These are phyloP conservation scores for Diversispora eburnea DNA, from an alignment of 192 early-diverging fungal genomes.

Conservation along the genomic window DNA sequence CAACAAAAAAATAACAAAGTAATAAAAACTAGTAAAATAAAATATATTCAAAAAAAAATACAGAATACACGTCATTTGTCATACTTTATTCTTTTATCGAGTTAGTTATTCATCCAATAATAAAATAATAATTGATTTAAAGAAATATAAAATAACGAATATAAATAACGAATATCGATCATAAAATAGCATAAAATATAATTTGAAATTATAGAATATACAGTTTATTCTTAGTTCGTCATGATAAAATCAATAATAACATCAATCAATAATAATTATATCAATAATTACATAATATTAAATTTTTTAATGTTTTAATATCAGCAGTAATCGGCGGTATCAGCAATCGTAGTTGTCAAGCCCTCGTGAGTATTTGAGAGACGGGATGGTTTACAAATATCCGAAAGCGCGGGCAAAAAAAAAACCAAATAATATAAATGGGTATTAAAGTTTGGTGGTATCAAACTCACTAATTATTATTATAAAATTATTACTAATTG, in stretches of 20 bases:
- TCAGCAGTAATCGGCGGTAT: too few species aligned
- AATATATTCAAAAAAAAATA: not conserved
- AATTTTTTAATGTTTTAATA: not conserved
- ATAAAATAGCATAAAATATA: not conserved
- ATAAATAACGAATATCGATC: too few species aligned
- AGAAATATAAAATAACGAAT: not conserved
- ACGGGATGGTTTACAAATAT: not conserved
- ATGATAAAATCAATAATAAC: too few species aligned
- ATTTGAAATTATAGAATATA: not conserved
- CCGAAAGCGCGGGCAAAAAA: not conserved
- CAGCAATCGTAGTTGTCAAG: not conserved
- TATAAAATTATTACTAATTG: too few species aligned
- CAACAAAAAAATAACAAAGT: not conserved
- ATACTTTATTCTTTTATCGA: too few species aligned
- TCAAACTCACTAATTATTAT: too few species aligned
- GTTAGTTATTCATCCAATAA: conserved; percentile 20
- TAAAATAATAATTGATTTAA: too few species aligned
- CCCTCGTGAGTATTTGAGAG: not conserved
- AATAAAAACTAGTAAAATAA: not conserved
- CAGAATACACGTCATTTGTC: conserved; percentile 3
- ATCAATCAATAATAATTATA: too few species aligned
- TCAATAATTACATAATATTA: too few species aligned
- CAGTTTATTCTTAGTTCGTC: too few species aligned
- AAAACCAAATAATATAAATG: not conserved
- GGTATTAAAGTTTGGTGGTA: too few species aligned